These are phyloP conservation scores for Cyberlindnera mississippiensis DNA, from an alignment of 805 yeast genomes.

Conservation along the genomic window DNA sequence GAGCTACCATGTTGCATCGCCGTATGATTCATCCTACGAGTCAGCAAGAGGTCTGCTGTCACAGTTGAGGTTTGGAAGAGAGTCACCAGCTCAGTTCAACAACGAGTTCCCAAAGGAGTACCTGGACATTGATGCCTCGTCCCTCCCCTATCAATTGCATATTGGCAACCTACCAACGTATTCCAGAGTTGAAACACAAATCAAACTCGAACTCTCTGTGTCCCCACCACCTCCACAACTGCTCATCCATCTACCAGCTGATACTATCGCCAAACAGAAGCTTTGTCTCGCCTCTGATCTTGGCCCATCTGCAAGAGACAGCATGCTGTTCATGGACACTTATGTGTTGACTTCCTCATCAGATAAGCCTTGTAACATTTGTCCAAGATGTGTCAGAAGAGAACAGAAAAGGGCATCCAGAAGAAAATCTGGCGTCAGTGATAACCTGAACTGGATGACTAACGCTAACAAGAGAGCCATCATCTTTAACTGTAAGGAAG, in stretches of 20 bases:
- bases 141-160: slow-evolving; percentile 42
- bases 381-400: slow-evolving; percentile 85
- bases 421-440: slow-evolving; percentile 76
- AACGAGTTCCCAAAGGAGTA: slow-evolving; percentile 27
- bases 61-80: slow-evolving; percentile 26
- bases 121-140: slow-evolving; percentile 25
- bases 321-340: slow-evolving; percentile 68
- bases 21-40: slow-evolving; percentile 22
- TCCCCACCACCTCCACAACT: slow-evolving; percentile 75
- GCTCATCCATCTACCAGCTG: slow-evolving; percentile 77
- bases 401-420: slow-evolving; percentile 93
- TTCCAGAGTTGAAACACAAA: slow-evolving; percentile 95
- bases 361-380: slow-evolving; percentile 62
- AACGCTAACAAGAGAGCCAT: slow-evolving; percentile 74
- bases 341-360: slow-evolving; percentile 65
- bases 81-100: slow-evolving; percentile 20
- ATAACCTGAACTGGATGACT: slow-evolving; percentile 74
- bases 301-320: slow-evolving; percentile 45
- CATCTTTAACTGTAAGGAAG: slow-evolving; percentile 87
- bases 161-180: slow-evolving; percentile 67
- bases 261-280: slow-evolving; percentile 83
- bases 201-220: slow-evolving; percentile 65
- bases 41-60: slow-evolving; percentile 23
- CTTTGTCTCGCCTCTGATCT: slow-evolving; percentile 52
- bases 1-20: neutral